Base-by-base conservation (phyloP, 306 rosid species). In the Cicer bijugum region DNA sequence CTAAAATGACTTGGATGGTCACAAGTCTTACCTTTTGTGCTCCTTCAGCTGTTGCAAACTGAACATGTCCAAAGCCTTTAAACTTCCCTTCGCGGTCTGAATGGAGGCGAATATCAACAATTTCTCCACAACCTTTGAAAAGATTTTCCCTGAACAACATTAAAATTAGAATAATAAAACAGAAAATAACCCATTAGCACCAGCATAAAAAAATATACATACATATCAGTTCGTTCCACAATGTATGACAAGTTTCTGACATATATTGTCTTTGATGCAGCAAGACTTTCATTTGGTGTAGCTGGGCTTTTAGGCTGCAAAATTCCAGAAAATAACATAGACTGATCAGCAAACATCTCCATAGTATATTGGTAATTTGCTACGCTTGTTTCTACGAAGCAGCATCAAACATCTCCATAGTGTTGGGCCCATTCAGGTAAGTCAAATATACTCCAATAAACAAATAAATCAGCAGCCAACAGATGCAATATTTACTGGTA, bases 31-130 rank as follows among this genome's bases (percentile, higher is more conserved):
- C 98, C 79, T 85, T 83, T 11, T 74, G 74, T 2, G 91, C 97
- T 17, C 72, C 89, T 82, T 83, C 93, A 17, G 76, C 76, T 2
- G 89, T 85, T 53, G 85, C 88, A 78, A 93, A 93, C 75, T 89
- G 89, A 42, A 91, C 88, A 72, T 93, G 96, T 3, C 91, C 98
- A 83, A 72, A 85, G 17, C 93, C 98, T 89, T 11, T 89, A 55
- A 93, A 88, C 53, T 53, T 61, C 51, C 96, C 93, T 2, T 85
- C 93, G 0, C 7, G 10, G 64, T 85, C 84, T 1, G 67, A 44
- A 12, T 87, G 53, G 9, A 93, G 81, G 61, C 92, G 90, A 16
- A 93, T 65, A 44, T 88, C 90, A 76, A 88, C 85, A 57, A 91
- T 65, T 72, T 83, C 86, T 8, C 93, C 97, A 76, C 79, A 85